Evolutionary conservation across 352 stramenopile genomes (phyloP).

Genomic region (Phytophthora cryptogea): DNA sequence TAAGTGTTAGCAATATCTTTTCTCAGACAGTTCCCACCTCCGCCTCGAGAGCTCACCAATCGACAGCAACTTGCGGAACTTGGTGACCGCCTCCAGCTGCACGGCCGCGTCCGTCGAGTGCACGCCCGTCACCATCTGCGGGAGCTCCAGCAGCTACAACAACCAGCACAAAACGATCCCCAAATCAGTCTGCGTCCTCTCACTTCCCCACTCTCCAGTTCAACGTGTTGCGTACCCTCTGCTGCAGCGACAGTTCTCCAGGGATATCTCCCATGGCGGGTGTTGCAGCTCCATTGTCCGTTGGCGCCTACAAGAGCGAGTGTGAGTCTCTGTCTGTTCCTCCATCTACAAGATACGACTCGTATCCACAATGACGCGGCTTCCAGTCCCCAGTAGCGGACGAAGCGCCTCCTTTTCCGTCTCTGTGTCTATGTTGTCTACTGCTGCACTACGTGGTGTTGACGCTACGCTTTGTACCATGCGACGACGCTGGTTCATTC

Average conservation of each 20-base stretch:
- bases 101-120: conserved; percentile 90
- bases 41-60: conserved; percentile 80
- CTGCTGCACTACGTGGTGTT: no score
- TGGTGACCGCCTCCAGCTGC: conserved; percentile 97
- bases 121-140: conserved; percentile 94
- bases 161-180: conserved; percentile 3
- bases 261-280: conserved; percentile 38
- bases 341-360: conserved; percentile 12
- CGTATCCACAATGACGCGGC: conserved; percentile 2
- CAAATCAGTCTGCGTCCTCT: conserved; percentile 20
- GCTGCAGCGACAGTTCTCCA: conserved; percentile 56
- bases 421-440: background rate
- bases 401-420: background rate
- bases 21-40: background rate
- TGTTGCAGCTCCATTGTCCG: conserved; percentile 21
- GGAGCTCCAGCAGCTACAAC: conserved; percentile 92
- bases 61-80: conserved; percentile 98
- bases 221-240: conserved; percentile 41
- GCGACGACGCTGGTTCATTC: conserved; percentile 74
- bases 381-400: background rate
- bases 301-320: conserved; percentile 25
- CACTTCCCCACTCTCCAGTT: background rate
- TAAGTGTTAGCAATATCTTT: conserved; percentile 10
- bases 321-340: conserved; percentile 10
- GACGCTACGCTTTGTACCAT: conserved; percentile 48